Evolutionary conservation across 139 green algal genomes (phyloP).

Genomic region (Parachlorella kessleri): DNA sequence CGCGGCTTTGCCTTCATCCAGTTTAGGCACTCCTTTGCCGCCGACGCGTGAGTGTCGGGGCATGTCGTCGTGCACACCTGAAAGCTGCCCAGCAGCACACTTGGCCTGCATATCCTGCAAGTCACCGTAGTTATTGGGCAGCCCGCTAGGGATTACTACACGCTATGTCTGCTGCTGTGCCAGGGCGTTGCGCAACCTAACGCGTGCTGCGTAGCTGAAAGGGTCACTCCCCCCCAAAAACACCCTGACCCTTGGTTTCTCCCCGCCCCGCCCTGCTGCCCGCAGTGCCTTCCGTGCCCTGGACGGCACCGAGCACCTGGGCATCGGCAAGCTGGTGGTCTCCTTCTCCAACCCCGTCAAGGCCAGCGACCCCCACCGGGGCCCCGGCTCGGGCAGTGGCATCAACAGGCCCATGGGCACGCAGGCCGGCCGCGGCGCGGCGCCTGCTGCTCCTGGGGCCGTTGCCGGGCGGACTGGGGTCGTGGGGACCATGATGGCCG

Average conservation of each 20-base stretch:
- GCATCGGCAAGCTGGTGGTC: constrained; percentile 52
- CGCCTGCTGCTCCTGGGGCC: too few relatives aligned
- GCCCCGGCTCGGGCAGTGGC: not conserved
- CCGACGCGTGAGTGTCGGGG: constrained; percentile 33
- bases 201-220: not conserved
- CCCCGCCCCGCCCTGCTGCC: too few relatives aligned
- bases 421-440: too few relatives aligned
- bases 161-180: not conserved
- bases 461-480: too few relatives aligned
- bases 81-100: too few relatives aligned
- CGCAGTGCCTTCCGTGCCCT: constrained; percentile 47
- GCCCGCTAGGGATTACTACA: too few relatives aligned
- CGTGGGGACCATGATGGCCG: too few relatives aligned
- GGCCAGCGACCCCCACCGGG: not conserved
- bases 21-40: constrained; percentile 43
- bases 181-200: not conserved
- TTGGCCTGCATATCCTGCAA: too few relatives aligned
- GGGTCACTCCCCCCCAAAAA: not conserved
- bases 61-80: too few relatives aligned
- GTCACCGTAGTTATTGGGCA: too few relatives aligned
- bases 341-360: constrained; percentile 70
- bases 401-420: too few relatives aligned
- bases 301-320: constrained; percentile 43
- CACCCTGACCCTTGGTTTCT: too few relatives aligned
- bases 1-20: constrained; percentile 58